Evolutionary conservation across 1,284 basidiomycete species (phyloP).

Genomic region (Cronartium quercuum): DNA sequence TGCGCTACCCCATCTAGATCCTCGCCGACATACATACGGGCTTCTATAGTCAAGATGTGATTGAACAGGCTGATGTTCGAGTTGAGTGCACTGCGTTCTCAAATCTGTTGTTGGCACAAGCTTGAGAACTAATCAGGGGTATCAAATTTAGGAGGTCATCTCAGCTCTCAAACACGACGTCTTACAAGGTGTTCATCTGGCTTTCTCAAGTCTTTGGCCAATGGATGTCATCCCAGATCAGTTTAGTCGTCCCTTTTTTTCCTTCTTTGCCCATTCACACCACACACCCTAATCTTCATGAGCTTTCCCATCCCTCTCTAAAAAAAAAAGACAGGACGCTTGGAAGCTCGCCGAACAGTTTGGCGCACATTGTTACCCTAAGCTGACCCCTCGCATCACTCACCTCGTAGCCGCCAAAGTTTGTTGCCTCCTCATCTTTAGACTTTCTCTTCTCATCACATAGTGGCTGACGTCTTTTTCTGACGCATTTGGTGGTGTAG

Average conservation of each 20-base stretch:
- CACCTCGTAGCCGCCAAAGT: conserved; percentile 87
- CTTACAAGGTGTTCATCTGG: conserved; percentile 67
- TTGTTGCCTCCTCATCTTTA: conserved; percentile 42
- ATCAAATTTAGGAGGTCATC: conserved; percentile 63
- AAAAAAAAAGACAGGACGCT: conserved; percentile 60
- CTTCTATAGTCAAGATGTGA: conserved; percentile 52
- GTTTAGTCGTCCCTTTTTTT: conserved; percentile 44
- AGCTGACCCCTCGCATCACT: conserved; percentile 65
- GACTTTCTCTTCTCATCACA: conserved; percentile 14
- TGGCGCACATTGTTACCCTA: conserved; percentile 71
- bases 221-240: conserved; percentile 68
- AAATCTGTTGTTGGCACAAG: neutral
- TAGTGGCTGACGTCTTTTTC: conserved; percentile 34
- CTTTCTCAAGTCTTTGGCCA: conserved; percentile 91
- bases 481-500: conserved; percentile 50
- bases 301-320: neutral
- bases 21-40: conserved; percentile 67
- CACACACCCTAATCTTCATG: neutral
- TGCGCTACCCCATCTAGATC: conserved; percentile 55
- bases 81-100: conserved; percentile 6
- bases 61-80: conserved; percentile 33
- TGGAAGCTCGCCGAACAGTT: conserved; percentile 83
- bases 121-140: conserved; percentile 39
- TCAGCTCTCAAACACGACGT: conserved; percentile 68
- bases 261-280: neutral